A percentile compares a stretch with the other conserved stretches of the same genome.
Conservation (phyloP, 225 moss, liverwort and hornwort genomes). For the Neckera pumila region DNA sequence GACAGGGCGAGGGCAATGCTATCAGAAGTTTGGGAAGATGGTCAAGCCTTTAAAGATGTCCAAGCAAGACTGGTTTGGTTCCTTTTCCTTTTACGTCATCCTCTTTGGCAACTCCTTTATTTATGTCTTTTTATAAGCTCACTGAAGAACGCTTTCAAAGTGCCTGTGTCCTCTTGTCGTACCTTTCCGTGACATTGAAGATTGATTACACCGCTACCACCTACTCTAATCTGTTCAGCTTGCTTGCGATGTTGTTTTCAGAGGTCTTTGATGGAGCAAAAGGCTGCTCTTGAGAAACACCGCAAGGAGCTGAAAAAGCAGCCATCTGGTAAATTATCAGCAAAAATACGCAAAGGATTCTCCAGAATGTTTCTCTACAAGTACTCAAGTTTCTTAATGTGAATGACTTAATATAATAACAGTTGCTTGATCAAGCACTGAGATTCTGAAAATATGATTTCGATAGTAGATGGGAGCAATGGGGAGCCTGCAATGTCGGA, state of each 20-base stretch:
- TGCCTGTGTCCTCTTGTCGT: not conserved
- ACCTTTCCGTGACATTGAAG: not conserved
- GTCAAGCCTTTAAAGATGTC: slow-evolving; percentile 84
- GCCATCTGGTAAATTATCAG: slow-evolving; percentile 37
- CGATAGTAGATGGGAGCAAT: slow-evolving; percentile 49
- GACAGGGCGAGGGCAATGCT: slow-evolving; percentile 81
- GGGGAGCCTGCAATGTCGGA: slow-evolving; percentile 70
- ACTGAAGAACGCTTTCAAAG: not conserved
- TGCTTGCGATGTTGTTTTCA: slow-evolving; percentile 3
- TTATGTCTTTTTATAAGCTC: not conserved
- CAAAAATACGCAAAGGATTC: not conserved
- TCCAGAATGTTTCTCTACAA: not conserved
- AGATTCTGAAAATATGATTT: not conserved
- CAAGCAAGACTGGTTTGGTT: slow-evolving; percentile 66
- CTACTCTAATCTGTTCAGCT: not conserved
- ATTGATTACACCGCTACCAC: not conserved
- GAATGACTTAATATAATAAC: not conserved
- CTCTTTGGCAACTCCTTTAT: not conserved
- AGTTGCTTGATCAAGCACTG: not conserved
- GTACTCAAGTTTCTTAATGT: not conserved
- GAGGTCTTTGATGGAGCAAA: slow-evolving; percentile 69
- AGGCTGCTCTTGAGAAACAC: slow-evolving; percentile 67
- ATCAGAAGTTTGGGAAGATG: slow-evolving; percentile 97
- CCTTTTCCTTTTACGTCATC: not conserved
- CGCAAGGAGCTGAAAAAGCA: slow-evolving; percentile 80